Base-by-base conservation (phyloP, 1,139 yeast species). In the Groenewaldozyma auringiensis region DNA sequence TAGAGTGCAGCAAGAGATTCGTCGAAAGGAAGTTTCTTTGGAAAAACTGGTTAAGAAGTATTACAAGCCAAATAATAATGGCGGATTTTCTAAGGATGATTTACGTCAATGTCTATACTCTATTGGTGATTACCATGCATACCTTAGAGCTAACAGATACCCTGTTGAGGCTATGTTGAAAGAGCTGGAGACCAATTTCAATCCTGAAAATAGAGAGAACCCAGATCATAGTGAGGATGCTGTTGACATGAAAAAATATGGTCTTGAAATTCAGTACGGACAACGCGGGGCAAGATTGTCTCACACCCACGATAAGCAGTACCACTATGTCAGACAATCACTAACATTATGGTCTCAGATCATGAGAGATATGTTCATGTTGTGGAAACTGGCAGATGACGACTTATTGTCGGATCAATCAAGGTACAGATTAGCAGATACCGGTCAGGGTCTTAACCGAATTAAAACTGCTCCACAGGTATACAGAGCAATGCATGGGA, bases 371-470 rank as follows among this genome's bases (percentile, higher is more conserved):
- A 79, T 82, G 82, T 78, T 81, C 52, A 75, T 73, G 62, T 63
- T 82, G 21, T 82, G 89, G 88, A 77, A 76, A 40, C 70, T 79
- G 39, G 86, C 88, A 0, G 92, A 82, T 57, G 74, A 74, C 34
- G 89, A 83, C 58, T 63, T 82, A 44, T 74, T 79, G 52, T 50
- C 61, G 3, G 65, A 63, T 13, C 58, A 64, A 20, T 65, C 67
- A 18, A 57, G 70, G n/a, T 82, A 83, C 57, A 70, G 72, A 50
- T 64, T 82, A 34, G 69, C 76, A n/a, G 81, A 82, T 47, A 82
- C 89, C 0, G 92, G 89, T 2, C 92, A 82, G 62, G 92, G 92
- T 20, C 67, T 83, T 21, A 81, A 82, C 59, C 72, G 92, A 51
- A 75, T 83, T 46, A 83, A 83, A 60, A 63, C 82, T 1, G 81